Percentiles rank a stretch among this genome's conserved stretches.
phyloP scores from a whole-genome alignment of 1,284 basidiomycete genomes.

The Fistulinella staudtii region DNA sequence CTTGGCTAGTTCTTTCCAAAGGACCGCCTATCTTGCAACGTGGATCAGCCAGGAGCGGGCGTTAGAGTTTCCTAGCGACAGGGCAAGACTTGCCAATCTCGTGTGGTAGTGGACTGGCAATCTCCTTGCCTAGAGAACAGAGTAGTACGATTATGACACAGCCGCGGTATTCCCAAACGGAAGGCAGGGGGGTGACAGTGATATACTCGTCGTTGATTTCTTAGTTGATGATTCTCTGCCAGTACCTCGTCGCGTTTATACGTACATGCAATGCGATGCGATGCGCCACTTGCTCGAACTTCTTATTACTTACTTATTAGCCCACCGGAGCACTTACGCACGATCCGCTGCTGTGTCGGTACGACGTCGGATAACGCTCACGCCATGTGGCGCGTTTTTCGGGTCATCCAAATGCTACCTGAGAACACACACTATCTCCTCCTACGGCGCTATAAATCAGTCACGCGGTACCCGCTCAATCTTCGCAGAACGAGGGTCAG shows the following conservation, averaged over 20 bases:
- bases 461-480: constrained; percentile 7
- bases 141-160: background rate
- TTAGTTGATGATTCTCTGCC: background rate
- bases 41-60: constrained; percentile 8
- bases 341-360: background rate
- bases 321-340: background rate
- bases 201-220: constrained; percentile 1
- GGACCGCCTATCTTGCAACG: constrained; percentile 4
- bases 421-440: background rate
- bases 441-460: background rate
- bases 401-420: background rate
- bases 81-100: constrained; percentile 15
- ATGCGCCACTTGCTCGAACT: background rate
- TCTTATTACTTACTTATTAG: too few species aligned
- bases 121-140: constrained; percentile 7
- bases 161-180: constrained; percentile 12
- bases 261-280: background rate
- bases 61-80: background rate
- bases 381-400: background rate
- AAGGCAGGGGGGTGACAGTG: constrained; percentile 5
- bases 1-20: background rate
- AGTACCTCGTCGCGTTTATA: background rate
- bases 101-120: constrained; percentile 7
- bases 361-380: constrained; percentile 1
- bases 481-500: constrained; percentile 5